A percentile compares a stretch with the other conserved stretches of the same genome.
Evolutionary conservation across 2,329 filamentous ascomycete species (phyloP).

Genomic region (Pseudocercospora musae): DNA sequence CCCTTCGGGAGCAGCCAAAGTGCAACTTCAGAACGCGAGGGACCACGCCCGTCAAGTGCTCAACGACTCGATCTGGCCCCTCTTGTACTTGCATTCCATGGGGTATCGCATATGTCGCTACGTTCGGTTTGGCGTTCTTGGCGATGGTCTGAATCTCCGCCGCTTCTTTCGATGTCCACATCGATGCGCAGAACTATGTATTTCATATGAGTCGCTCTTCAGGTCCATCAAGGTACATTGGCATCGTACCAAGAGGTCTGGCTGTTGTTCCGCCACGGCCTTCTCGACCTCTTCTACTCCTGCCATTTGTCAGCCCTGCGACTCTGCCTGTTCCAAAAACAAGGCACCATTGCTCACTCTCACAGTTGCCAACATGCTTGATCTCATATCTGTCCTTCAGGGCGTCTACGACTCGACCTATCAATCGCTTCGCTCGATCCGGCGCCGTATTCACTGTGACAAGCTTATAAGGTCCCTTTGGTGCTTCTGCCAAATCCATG

Average conservation of each 20-base stretch:
- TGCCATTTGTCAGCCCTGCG: neutral
- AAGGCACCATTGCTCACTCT: slow-evolving; percentile 45
- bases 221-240: neutral
- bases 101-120: slow-evolving; percentile 54
- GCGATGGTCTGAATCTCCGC: slow-evolving; percentile 47
- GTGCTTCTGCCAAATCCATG: slow-evolving; percentile 11
- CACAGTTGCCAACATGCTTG: slow-evolving; percentile 59
- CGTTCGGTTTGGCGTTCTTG: slow-evolving; percentile 43
- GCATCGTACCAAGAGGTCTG: slow-evolving; percentile 38
- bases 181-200: slow-evolving; percentile 58
- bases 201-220: neutral
- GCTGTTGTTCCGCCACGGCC: slow-evolving; percentile 52
- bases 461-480: slow-evolving; percentile 57
- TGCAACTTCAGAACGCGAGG: slow-evolving; percentile 14
- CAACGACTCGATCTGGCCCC: slow-evolving; percentile 56
- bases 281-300: slow-evolving; percentile 45
- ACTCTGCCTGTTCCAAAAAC: neutral
- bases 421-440: slow-evolving; percentile 60
- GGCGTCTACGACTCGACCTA: slow-evolving; percentile 59
- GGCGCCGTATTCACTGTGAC: slow-evolving; percentile 68
- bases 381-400: slow-evolving; percentile 64
- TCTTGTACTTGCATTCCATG: slow-evolving; percentile 53
- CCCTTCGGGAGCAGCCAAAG: slow-evolving; percentile 7
- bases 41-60: slow-evolving; percentile 41
- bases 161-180: slow-evolving; percentile 54